Conservation (phyloP, 192 early-diverging fungal genomes). For the Coemansia sp. region DNA sequence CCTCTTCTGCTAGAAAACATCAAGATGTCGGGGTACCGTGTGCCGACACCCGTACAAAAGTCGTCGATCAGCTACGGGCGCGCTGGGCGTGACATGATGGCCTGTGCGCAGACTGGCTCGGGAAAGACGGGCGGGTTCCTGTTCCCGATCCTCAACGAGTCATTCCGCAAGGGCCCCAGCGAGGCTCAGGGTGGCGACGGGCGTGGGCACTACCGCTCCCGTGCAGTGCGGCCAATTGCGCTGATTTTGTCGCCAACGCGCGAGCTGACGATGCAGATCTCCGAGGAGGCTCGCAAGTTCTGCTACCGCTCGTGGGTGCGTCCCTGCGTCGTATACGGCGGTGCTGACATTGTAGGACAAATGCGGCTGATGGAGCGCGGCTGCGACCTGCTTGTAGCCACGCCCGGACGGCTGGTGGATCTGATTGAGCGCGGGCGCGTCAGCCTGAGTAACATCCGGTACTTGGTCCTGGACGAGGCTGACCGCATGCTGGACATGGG, state of each 20-base stretch:
- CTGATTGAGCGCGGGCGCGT: constrained; percentile 82
- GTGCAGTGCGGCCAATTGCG: constrained; percentile 61
- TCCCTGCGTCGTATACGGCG: constrained; percentile 94
- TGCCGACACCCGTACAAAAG: constrained; percentile 96
- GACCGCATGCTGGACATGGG: constrained; percentile 98
- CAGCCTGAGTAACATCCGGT: constrained; percentile 72
- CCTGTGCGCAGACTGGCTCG: constrained; percentile 96
- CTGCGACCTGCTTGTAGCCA: constrained; percentile 92
- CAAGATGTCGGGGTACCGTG: constrained; percentile 80
- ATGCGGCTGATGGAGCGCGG: constrained; percentile 87
- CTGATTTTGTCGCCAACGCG: constrained; percentile 78
- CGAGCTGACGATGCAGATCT: constrained; percentile 75
- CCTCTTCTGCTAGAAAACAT: constrained; percentile 87
- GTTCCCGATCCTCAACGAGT: constrained; percentile 92
- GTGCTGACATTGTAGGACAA: constrained; percentile 88
- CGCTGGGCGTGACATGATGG: constrained; percentile 92
- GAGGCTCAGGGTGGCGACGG: constrained; percentile 50
- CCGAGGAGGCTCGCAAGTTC: constrained; percentile 71
- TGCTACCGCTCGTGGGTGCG: constrained; percentile 89
- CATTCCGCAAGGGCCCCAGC: constrained; percentile 82
- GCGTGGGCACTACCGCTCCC: constrained; percentile 60
- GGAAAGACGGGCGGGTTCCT: constrained; percentile 97
- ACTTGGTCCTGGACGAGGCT: constrained; percentile 81
- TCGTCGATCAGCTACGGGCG: constrained; percentile 84
- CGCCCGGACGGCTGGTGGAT: constrained; percentile 91